phyloP scores from a whole-genome alignment of 768 basidiomycete genomes.

The Tylopilus sp. region DNA sequence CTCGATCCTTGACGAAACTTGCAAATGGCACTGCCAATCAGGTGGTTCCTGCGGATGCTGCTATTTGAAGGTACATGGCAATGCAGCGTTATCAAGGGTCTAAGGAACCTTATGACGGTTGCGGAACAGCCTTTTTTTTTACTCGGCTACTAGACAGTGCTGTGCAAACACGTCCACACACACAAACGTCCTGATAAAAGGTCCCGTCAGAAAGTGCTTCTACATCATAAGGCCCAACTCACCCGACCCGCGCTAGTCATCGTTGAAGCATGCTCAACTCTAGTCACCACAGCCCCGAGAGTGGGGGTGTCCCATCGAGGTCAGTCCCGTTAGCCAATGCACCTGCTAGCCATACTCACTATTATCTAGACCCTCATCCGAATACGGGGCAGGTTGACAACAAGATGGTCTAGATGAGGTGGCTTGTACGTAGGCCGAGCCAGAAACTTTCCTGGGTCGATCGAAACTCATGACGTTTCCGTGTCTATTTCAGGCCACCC shows the following conservation, averaged over 20 bases:
- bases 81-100: too few species aligned
- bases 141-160: neutral
- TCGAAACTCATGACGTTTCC: too few species aligned
- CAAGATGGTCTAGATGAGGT: neutral
- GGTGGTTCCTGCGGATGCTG: neutral
- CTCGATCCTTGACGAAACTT: too few species aligned
- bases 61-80: too few species aligned
- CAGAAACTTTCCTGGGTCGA: too few species aligned
- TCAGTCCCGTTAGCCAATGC: neutral
- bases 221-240: neutral
- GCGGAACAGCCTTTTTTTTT: too few species aligned
- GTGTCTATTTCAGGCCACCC: too few species aligned
- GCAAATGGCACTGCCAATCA: too few species aligned
- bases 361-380: conserved; percentile 1
- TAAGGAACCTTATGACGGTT: too few species aligned
- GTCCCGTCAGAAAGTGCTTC: too few species aligned
- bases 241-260: neutral
- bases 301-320: neutral
- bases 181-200: conserved; percentile 3
- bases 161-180: neutral
- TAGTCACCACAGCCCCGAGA: neutral
- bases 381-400: conserved; percentile 16
- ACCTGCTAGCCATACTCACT: too few species aligned
- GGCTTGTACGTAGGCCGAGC: neutral
- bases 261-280: neutral